Evolutionary conservation across 2,329 filamentous ascomycete genomes (phyloP), one percentile per base, ranked within the genome.

Genomic region (Cladosporium colombiae): DNA sequence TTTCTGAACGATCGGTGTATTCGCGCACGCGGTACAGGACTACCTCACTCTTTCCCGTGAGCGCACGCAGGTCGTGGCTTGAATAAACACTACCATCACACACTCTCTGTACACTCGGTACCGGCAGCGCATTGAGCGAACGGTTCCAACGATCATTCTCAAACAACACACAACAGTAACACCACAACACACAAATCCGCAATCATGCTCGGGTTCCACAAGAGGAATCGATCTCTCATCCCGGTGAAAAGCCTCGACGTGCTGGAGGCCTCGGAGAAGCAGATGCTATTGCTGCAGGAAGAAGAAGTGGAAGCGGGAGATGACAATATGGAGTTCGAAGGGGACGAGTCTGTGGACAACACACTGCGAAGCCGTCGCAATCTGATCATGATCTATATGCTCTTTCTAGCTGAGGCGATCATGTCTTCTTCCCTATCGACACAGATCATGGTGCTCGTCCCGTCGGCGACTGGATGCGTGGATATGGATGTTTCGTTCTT

Each of bases 361-460:
- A 67, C 71, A 10, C 58, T 62, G 8, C 61, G 63, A 49, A 62
- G 67, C 57, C 66, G 57, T 31, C 67, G 69, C 29, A 73, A 82
- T 67, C 66, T 81, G 69, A 74, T 73, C 62, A 74, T 82, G 68
- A 79, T 82, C 56, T 82, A 81, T 69, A 71, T 81, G 29, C 70
- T 82, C 29, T 81, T 82, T 65, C 74, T 83, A n/a, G 80, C 80
- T 7, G 81, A 83, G 74, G 80, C 81, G 75, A 81, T 83, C 70
- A 81, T 83, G 78, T 78, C 80, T 29, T 81, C 81, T n/a, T 81
- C 79, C 62, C 76, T 82, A 7, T 79, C 81, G 58, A 78, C 80
- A 16, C 81, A 82, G 66, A 78, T 83, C 46, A 78, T 80, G 67
- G 79, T 82, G 73, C 76, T 82, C 21, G 73, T 81, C 29, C 77